A percentile compares a stretch with the other conserved stretches of the same genome.
Conservation (phyloP, 371 early-diverging fungal genomes). For the Mortierella sp. region DNA sequence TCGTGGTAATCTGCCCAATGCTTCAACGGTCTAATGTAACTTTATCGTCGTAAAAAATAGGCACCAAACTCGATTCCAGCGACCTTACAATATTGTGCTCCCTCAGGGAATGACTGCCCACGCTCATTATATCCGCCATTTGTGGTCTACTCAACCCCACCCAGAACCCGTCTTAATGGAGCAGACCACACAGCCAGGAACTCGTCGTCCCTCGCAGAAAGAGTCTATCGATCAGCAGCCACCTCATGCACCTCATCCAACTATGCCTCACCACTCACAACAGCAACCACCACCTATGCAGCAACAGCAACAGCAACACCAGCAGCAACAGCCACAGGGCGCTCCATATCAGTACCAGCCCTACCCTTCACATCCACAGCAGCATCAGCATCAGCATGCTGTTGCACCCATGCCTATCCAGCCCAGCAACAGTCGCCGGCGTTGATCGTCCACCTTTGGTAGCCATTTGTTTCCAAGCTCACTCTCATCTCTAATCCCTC, state of each 20-base stretch:
- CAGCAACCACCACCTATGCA: conserved; percentile 1
- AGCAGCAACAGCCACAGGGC: not conserved
- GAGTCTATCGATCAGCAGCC: conserved; percentile 7
- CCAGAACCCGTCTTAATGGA: conserved; percentile 43
- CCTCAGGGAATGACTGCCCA: conserved; percentile 59
- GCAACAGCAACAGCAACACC: conserved; percentile 12
- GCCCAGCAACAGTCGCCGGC: not conserved
- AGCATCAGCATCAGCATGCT: not conserved
- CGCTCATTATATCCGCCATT: conserved; percentile 44
- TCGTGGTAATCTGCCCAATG: not conserved
- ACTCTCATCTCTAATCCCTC: conserved; percentile 9
- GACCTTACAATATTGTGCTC: conserved; percentile 54
- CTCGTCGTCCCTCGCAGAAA: not conserved
- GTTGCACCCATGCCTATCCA: not conserved
- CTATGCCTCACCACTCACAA: conserved; percentile 2
- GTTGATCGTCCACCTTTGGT: not conserved
- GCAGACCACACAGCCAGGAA: conserved; percentile 29
- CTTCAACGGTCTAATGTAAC: not conserved
- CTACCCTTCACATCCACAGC: not conserved
- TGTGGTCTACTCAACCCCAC: conserved; percentile 27
- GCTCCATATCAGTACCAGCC: conserved; percentile 16
- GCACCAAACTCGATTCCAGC: conserved; percentile 67
- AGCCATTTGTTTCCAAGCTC: not conserved
- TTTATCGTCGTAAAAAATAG: conserved; percentile 25
- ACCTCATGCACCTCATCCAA: not conserved